A percentile compares a stretch with the other conserved stretches of the same genome.
These are phyloP conservation scores for Zopfia rhizophila DNA, from an alignment of 2,329 filamentous ascomycete genomes.

Conservation along the genomic window DNA sequence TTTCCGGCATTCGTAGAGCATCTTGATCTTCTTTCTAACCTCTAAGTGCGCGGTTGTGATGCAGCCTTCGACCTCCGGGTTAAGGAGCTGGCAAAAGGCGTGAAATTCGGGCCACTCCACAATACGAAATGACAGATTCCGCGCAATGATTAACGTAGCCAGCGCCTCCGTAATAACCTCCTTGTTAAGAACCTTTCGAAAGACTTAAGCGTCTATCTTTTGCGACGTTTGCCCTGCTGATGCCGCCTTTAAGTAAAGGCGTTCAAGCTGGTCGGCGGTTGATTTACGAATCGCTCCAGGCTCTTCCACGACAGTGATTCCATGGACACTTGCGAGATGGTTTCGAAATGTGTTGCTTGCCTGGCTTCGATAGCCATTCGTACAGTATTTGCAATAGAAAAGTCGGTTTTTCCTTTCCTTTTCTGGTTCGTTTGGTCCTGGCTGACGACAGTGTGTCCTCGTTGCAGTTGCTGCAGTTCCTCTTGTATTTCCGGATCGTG, in stretches of 20 bases:
- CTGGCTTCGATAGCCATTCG: constrained; percentile 6
- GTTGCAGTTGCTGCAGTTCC: constrained; percentile 9
- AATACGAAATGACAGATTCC: constrained; percentile 6
- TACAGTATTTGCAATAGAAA: constrained; percentile 10
- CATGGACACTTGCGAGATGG: no score
- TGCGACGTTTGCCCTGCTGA: neutral
- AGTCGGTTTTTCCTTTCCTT: constrained; percentile 9
- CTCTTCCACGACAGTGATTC: no score
- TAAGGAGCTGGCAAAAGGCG: constrained; percentile 3
- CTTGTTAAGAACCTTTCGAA: constrained; percentile 7
- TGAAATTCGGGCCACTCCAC: constrained; percentile 7
- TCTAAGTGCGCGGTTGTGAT: constrained; percentile 6
- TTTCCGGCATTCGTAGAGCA: constrained; percentile 4
- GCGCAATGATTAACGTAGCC: constrained; percentile 3
- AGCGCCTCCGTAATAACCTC: constrained; percentile 8
- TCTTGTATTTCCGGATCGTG: constrained; percentile 8
- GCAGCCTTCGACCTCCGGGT: constrained; percentile 7
- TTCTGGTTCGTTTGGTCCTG: constrained; percentile 4
- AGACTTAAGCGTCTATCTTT: constrained; percentile 11
- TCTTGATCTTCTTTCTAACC: constrained; percentile 11
- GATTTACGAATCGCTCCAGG: no score
- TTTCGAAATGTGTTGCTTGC: no score
- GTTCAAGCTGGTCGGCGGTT: no score
- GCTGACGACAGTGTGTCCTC: constrained; percentile 5
- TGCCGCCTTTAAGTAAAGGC: constrained; percentile 2